Percentiles rank a stretch among this genome's conserved stretches.
phyloP scores from a whole-genome alignment of 164 flowering plant genomes.

The Litsea cubeba region DNA sequence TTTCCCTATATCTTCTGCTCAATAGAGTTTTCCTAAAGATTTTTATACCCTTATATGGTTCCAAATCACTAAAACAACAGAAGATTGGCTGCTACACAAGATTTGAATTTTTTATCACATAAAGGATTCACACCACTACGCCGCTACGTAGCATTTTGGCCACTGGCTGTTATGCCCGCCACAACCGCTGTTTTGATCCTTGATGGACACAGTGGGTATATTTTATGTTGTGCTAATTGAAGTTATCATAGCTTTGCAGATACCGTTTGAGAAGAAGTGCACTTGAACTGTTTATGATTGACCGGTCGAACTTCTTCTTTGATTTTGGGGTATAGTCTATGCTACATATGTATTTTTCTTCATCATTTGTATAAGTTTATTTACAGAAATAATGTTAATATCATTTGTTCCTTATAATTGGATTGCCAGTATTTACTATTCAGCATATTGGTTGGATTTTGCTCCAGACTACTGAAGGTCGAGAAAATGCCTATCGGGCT shows the following conservation, averaged over 20 bases:
- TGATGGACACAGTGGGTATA: neutral
- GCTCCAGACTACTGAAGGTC: constrained; percentile 65
- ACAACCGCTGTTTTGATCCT: no score
- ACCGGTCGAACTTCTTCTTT: constrained; percentile 94
- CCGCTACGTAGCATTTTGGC: no score
- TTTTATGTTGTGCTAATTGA: constrained; percentile 1
- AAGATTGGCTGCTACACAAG: no score
- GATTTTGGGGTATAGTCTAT: constrained; percentile 79
- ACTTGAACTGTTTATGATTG: constrained; percentile 94
- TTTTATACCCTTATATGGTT: no score
- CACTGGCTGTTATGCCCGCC: no score
- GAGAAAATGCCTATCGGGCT: constrained; percentile 88
- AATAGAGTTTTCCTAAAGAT: no score
- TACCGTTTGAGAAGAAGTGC: constrained; percentile 95
- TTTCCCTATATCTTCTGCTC: no score
- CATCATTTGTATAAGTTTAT: constrained; percentile 1
- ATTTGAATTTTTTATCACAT: no score
- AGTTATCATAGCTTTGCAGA: constrained; percentile 32
- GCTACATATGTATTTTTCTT: neutral
- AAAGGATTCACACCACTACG: no score
- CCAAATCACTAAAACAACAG: no score
- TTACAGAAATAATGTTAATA: constrained; percentile 2
- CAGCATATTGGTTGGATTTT: constrained; percentile 9
- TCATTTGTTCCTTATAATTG: neutral
- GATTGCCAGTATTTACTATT: neutral